Percentiles rank a stretch among this genome's conserved stretches.
Conservation (phyloP, 345 rosid species). For the Trapa bicornis region DNA sequence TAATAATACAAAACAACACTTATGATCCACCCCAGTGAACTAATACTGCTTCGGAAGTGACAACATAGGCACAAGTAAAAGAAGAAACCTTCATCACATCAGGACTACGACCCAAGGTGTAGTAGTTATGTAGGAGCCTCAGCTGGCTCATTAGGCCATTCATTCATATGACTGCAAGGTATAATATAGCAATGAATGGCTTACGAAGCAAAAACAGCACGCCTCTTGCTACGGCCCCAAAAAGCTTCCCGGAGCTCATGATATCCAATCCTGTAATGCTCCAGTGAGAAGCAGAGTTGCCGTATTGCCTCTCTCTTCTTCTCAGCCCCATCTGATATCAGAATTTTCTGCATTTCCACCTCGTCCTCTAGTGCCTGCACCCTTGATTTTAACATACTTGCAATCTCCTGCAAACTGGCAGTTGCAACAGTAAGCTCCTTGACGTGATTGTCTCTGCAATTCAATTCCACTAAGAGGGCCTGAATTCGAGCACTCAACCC, state of each 20-base stretch:
- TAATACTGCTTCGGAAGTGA: background rate
- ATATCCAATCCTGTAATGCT: constrained; percentile 63
- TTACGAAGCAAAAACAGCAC: constrained; percentile 27
- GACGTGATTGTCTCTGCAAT: constrained; percentile 26
- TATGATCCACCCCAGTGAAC: background rate
- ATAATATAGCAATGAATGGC: background rate
- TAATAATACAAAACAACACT: background rate
- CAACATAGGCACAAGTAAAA: background rate
- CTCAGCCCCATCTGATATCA: constrained; percentile 45
- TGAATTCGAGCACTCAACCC: constrained; percentile 25
- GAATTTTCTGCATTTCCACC: constrained; percentile 33
- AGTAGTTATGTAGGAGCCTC: too few species aligned
- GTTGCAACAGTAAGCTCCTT: constrained; percentile 23
- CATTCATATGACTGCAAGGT: background rate
- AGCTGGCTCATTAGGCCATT: background rate
- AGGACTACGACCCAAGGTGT: background rate
- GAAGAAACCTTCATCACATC: background rate
- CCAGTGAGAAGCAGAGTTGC: constrained; percentile 76
- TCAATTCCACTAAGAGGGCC: constrained; percentile 28
- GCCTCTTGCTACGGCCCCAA: constrained; percentile 21
- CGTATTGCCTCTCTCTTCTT: constrained; percentile 77
- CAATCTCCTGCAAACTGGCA: constrained; percentile 19
- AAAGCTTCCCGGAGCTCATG: constrained; percentile 40
- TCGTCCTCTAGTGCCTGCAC: constrained; percentile 39
- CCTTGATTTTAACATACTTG: constrained; percentile 23